These are phyloP conservation scores for Madurella mycetomatis DNA, from an alignment of 2,329 filamentous ascomycete species.

Conservation along the genomic window DNA sequence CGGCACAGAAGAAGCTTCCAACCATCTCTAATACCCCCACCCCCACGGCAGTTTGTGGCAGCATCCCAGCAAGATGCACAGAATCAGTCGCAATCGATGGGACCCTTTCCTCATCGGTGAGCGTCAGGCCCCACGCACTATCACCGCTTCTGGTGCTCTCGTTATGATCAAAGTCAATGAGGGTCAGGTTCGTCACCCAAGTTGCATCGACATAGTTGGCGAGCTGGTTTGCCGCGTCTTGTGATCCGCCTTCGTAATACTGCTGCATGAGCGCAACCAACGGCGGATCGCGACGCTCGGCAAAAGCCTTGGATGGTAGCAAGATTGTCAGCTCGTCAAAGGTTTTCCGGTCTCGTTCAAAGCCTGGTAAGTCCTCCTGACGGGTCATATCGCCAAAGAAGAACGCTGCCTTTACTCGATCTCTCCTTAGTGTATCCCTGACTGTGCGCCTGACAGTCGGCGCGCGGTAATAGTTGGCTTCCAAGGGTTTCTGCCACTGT, in stretches of 20 bases:
- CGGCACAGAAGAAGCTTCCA: not conserved
- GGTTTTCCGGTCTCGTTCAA: conserved; percentile 4
- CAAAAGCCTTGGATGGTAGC: conserved; percentile 9
- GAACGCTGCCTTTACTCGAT: not conserved
- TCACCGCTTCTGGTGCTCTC: not conserved
- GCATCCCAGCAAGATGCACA: not conserved
- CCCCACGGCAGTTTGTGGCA: not conserved
- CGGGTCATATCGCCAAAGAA: not conserved
- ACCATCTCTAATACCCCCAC: not conserved
- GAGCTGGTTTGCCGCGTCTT: conserved; percentile 7
- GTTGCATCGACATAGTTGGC: conserved; percentile 15
- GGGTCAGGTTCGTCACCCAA: conserved; percentile 20
- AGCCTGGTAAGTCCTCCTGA: not conserved
- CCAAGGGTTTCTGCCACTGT: conserved; percentile 14
- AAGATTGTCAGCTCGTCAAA: conserved; percentile 10
- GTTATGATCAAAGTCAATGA: conserved; percentile 20
- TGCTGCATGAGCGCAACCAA: conserved; percentile 13
- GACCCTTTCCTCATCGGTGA: not conserved
- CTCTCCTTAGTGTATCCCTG: not conserved
- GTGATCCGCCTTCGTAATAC: conserved; percentile 1
- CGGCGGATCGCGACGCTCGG: conserved; percentile 4
- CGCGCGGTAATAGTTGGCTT: not conserved
- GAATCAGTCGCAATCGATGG: conserved; percentile 8
- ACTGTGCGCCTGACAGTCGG: not conserved
- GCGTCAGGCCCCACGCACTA: not conserved